Evolutionary conservation across 495 filamentous ascomycete species (phyloP).

Genomic region (Xylaria curta): DNA sequence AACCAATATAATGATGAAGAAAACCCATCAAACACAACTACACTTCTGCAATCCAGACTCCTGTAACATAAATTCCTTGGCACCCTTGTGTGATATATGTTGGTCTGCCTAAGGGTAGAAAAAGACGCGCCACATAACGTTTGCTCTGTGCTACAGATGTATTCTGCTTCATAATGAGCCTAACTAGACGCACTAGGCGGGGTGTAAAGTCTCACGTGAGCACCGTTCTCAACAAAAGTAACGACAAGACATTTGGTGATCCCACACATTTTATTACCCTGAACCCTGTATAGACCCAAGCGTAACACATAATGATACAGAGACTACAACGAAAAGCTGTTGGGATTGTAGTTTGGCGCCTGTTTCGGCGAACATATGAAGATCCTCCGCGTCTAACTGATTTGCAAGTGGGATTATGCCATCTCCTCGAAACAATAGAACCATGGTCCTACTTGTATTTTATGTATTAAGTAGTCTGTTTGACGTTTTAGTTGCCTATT

Average conservation of each 20-base stretch:
- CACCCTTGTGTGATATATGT: not conserved
- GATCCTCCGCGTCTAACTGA: not conserved
- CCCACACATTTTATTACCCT: not conserved
- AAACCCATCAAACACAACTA: not conserved
- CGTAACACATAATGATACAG: not conserved
- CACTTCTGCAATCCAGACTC: not conserved
- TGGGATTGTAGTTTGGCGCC: not conserved
- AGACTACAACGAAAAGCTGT: not conserved
- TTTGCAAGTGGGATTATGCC: not conserved
- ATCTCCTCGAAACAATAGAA: not conserved
- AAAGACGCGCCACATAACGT: not conserved
- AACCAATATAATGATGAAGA: not conserved
- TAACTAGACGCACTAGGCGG: not conserved
- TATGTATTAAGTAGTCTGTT: not conserved
- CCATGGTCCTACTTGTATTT: not conserved
- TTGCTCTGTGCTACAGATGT: not conserved
- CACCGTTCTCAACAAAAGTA: not conserved
- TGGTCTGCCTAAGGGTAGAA: not conserved
- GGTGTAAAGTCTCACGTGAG: not conserved
- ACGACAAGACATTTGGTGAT: not conserved
- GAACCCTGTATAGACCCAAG: not conserved
- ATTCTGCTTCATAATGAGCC: conserved; percentile 4
- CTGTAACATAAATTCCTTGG: not conserved
- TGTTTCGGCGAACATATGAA: not conserved
- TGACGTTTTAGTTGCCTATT: not conserved